A percentile compares a stretch with the other conserved stretches of the same genome.
These are phyloP conservation scores for Chlamydomonas sp. DNA, from an alignment of 139 green algal genomes.

Conservation along the genomic window DNA sequence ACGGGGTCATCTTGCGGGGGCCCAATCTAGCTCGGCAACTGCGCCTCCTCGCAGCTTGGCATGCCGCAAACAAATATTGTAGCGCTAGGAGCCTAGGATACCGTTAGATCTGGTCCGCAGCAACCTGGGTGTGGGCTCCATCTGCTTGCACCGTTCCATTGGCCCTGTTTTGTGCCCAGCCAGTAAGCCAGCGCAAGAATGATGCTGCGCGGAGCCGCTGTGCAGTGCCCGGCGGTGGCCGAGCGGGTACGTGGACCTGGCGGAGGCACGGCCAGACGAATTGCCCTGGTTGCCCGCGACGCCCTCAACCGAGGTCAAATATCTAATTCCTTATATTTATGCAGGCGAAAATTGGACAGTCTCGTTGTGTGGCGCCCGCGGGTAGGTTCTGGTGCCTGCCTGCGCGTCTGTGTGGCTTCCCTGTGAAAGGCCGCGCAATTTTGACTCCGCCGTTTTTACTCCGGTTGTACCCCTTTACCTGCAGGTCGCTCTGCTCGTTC, in stretches of 20 bases:
- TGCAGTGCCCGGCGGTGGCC: neutral
- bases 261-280: neutral
- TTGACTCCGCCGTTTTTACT: no score
- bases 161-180: no score
- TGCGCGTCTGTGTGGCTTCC: neutral
- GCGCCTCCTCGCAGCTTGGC: no score
- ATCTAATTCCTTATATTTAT: neutral
- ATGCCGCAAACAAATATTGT: no score
- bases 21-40: no score
- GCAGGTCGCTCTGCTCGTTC: neutral
- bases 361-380: constrained; percentile 2
- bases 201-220: constrained; percentile 9
- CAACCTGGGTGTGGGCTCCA: no score
- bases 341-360: constrained; percentile 1
- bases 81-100: no score
- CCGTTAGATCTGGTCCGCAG: no score
- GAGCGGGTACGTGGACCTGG: constrained; percentile 8
- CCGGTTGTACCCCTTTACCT: no score
- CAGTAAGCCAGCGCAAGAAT: neutral
- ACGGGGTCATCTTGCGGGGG: no score
- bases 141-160: no score
- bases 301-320: neutral
- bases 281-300: no score
- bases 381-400: constrained; percentile 13
- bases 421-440: neutral